Conservation (phyloP, 495 filamentous ascomycete species). For the Penicillium silybi region DNA sequence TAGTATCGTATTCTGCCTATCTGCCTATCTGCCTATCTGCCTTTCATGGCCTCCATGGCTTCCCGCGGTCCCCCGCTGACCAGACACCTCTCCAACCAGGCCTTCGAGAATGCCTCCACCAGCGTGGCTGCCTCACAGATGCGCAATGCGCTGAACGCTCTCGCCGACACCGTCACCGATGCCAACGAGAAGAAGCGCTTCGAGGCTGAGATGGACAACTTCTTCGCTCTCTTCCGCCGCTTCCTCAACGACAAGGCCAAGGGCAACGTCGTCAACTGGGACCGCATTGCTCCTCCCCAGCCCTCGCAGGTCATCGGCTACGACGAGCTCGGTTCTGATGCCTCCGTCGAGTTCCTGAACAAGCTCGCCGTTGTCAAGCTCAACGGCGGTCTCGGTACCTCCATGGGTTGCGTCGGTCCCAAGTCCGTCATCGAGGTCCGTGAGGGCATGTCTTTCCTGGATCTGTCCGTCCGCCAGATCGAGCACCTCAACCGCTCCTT, state of each 20-base stretch:
- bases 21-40: too few relatives aligned
- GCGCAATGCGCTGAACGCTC: slow-evolving; percentile 93
- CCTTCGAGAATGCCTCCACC: slow-evolving; percentile 98
- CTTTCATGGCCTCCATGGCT: background rate
- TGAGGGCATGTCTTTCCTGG: slow-evolving; percentile 99
- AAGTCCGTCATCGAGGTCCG: slow-evolving; percentile 99
- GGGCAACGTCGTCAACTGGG: slow-evolving; percentile 92
- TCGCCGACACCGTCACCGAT: slow-evolving; percentile 86
- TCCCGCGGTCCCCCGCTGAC: slow-evolving; percentile 12
- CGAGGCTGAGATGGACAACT: slow-evolving; percentile 99
- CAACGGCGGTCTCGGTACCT: slow-evolving; percentile 98
- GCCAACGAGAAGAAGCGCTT: slow-evolving; percentile 81
- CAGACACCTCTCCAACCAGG: slow-evolving; percentile 48
- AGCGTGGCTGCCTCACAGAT: slow-evolving; percentile 97
- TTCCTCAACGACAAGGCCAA: slow-evolving; percentile 99
- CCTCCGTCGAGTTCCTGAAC: slow-evolving; percentile 88
- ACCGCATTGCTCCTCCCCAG: slow-evolving; percentile 89
- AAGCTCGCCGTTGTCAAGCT: slow-evolving; percentile 99
- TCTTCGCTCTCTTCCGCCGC: slow-evolving; percentile 95
- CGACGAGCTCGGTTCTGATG: slow-evolving; percentile 73
- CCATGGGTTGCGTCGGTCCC: slow-evolving; percentile 98
- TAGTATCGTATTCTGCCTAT: too few relatives aligned
- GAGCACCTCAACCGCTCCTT: slow-evolving; percentile 99
- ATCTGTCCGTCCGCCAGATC: slow-evolving; percentile 97
- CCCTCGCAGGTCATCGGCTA: slow-evolving; percentile 92